These are phyloP conservation scores for Gastrolobium villosum DNA, from an alignment of 306 rosid species.

Conservation along the genomic window DNA sequence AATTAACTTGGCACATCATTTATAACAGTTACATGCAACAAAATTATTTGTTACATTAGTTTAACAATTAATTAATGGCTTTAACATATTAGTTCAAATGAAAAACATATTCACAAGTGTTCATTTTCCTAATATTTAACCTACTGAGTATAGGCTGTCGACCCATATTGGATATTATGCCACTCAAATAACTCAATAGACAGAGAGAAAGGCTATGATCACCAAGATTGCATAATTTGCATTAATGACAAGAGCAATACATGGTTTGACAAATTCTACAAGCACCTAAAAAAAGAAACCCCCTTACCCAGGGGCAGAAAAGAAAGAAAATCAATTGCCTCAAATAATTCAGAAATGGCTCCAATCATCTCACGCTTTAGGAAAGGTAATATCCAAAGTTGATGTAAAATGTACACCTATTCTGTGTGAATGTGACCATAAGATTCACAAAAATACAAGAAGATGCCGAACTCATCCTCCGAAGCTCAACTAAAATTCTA, in stretches of 20 bases:
- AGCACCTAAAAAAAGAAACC: no score
- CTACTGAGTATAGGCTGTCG: no score
- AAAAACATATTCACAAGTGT: not conserved
- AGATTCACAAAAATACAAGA: conserved; percentile 27
- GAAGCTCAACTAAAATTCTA: conserved; percentile 45
- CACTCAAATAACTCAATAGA: no score
- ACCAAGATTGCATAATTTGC: not conserved
- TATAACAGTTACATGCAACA: no score
- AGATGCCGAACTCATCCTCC: conserved; percentile 27
- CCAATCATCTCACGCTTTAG: conserved; percentile 3
- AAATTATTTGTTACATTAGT: not conserved
- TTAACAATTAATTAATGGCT: no score
- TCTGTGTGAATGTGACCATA: not conserved
- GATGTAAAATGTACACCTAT: not conserved
- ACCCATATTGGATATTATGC: no score
- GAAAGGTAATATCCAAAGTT: not conserved
- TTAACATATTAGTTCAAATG: no score
- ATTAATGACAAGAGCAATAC: not conserved
- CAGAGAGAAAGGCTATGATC: not conserved
- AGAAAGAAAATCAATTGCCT: not conserved
- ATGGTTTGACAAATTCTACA: no score
- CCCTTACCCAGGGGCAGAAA: no score
- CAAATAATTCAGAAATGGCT: not conserved
- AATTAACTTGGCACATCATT: no score
- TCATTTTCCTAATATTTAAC: not conserved